Evolutionary conservation across 2,329 filamentous ascomycete genomes (phyloP).

Genomic region (Coniochaeta sp.): DNA sequence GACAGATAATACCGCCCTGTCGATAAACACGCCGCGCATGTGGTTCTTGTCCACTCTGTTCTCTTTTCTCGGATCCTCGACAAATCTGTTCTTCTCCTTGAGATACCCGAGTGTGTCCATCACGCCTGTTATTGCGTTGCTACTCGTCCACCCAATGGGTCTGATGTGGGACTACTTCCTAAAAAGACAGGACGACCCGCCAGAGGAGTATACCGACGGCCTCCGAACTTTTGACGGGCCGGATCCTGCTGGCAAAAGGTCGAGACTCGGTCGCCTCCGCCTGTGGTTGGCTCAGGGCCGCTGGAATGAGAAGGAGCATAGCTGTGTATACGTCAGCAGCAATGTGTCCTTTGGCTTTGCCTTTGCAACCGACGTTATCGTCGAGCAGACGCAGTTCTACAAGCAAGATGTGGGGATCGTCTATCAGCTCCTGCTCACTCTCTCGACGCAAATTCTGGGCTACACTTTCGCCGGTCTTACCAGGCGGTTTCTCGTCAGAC

Average conservation of each 20-base stretch:
- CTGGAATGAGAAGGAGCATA: slow-evolving; percentile 88
- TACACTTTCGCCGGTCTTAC: slow-evolving; percentile 82
- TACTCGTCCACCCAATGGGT: slow-evolving; percentile 79
- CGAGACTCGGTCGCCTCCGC: slow-evolving; percentile 39
- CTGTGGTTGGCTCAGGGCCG: slow-evolving; percentile 72
- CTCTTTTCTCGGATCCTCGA: slow-evolving; percentile 72
- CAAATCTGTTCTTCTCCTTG: slow-evolving; percentile 82
- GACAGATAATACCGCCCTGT: slow-evolving; percentile 68
- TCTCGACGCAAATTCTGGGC: slow-evolving; percentile 80
- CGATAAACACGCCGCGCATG: slow-evolving; percentile 83
- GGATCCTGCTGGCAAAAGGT: slow-evolving; percentile 15
- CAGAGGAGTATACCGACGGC: slow-evolving; percentile 39
- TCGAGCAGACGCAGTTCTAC: slow-evolving; percentile 86
- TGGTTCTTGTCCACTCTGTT: slow-evolving; percentile 77
- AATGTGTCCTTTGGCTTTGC: slow-evolving; percentile 87
- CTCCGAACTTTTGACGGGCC: slow-evolving; percentile 14
- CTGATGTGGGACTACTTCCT: slow-evolving; percentile 69
- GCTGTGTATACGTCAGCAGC: slow-evolving; percentile 82
- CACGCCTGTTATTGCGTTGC: slow-evolving; percentile 78
- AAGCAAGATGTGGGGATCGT: slow-evolving; percentile 68
- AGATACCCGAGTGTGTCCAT: slow-evolving; percentile 88
- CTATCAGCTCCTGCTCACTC: slow-evolving; percentile 75
- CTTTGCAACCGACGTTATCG: slow-evolving; percentile 83
- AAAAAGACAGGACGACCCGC: slow-evolving; percentile 53
- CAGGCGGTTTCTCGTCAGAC: slow-evolving; percentile 72